Evolutionary conservation across 345 rosid genomes (phyloP).

Genomic region (Clarkia xantiana): DNA sequence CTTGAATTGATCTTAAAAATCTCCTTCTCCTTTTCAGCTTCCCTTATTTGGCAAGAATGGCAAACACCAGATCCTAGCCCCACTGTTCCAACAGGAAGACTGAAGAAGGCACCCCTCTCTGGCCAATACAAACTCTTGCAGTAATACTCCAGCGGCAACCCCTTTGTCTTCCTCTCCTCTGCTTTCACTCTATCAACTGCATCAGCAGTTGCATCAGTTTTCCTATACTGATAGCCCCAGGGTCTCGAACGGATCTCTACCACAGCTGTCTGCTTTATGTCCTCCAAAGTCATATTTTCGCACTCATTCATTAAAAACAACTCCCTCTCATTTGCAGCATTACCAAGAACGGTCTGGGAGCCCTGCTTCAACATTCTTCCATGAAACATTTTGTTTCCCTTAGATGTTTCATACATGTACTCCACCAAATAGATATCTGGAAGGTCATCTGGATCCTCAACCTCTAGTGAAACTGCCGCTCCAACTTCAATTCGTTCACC

Average conservation of each 20-base stretch:
- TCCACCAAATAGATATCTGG: slow-evolving; percentile 45
- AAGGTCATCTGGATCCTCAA: slow-evolving; percentile 22
- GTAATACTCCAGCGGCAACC: slow-evolving; percentile 31
- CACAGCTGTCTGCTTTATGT: slow-evolving; percentile 22
- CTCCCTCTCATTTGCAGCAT: slow-evolving; percentile 50
- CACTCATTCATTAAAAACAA: slow-evolving; percentile 45
- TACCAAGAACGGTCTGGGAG: slow-evolving; percentile 43
- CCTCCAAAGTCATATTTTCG: slow-evolving; percentile 24
- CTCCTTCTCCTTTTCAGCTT: slow-evolving; percentile 20
- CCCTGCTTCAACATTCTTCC: slow-evolving; percentile 43
- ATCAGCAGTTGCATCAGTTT: slow-evolving; percentile 22
- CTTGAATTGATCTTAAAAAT: slow-evolving; percentile 15
- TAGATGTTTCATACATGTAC: slow-evolving; percentile 39
- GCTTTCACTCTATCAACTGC: slow-evolving; percentile 35
- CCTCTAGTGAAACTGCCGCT: slow-evolving; percentile 27
- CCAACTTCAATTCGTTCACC: slow-evolving; percentile 40
- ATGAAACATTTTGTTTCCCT: slow-evolving; percentile 42
- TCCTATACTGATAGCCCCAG: slow-evolving; percentile 57
- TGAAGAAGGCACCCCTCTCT: slow-evolving; percentile 52
- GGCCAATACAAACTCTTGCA: slow-evolving; percentile 54
- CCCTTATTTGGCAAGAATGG: slow-evolving; percentile 28
- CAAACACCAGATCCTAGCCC: slow-evolving; percentile 41
- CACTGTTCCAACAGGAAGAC: slow-evolving; percentile 27
- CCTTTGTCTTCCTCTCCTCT: slow-evolving; percentile 38
- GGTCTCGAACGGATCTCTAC: slow-evolving; percentile 34